Evolutionary conservation across 805 yeast genomes (phyloP), one percentile per base, ranked within the genome.

Genomic region (Ogataea zsoltii): DNA sequence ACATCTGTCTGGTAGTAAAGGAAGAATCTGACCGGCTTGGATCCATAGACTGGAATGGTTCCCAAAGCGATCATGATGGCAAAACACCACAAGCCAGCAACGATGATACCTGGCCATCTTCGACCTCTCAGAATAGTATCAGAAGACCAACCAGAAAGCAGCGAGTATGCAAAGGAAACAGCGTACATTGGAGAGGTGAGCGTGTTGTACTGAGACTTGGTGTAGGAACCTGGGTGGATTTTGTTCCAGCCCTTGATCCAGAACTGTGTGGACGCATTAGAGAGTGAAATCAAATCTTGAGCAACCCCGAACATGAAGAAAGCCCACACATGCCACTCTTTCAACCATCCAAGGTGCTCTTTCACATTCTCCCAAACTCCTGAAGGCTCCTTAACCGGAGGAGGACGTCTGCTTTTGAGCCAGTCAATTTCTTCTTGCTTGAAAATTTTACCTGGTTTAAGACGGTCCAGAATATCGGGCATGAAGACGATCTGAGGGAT

Each of bases 361-460:
- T 35, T 42, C 44, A 51, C 19, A 31, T 45, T 33, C 13, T 29
- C 39, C 51, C 35, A 38, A 3, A 41, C 19, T 31, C 53, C 53
- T 13, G 38, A 32, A n/a, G 53, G 55, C 1, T 33, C 38, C 21
- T 33, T 36, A 21, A 37, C 48, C 23, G 36, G 25, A 16, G 42
- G 34, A 10, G 42, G 29, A 16, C 30, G 39, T 42, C 55, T 48
- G 12, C 39, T 31, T 26, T 38, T 41, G 21, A 50, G 39, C 49
- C 50, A 50, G 3, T 41, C 43, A 17, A 49, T 45, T 23, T 51
- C 53, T 19, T 45, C 32, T 32, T 40, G 44, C 31, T 35, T 29
- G 38, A 42, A 44, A 57, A 61, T 5, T 58, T 60, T 13, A 57
- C 62, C 12, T 61, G 69, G 49, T 61, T 69, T 15, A 53, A 45